phyloP scores from a whole-genome alignment of 306 rosid species.

The Begonia loranthoides region DNA sequence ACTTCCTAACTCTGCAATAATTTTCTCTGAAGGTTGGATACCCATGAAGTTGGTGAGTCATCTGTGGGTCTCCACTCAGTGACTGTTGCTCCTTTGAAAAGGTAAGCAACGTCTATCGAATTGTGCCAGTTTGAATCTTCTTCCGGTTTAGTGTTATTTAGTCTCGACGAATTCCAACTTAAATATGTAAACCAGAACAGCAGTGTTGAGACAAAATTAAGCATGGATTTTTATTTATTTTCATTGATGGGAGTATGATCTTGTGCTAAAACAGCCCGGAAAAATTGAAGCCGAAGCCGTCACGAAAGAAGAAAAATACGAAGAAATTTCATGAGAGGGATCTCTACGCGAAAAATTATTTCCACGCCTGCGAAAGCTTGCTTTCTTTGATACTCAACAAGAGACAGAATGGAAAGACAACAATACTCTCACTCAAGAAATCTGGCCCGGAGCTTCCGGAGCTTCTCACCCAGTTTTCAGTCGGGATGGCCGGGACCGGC shows the following conservation, averaged over 20 bases:
- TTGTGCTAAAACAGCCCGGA: constrained; percentile 41
- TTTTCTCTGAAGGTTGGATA: constrained; percentile 32
- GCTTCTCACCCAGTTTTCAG: constrained; percentile 60
- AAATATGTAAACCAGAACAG: too few relatives aligned
- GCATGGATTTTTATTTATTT: too few relatives aligned
- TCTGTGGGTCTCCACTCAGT: constrained; percentile 29
- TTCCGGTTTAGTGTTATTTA: too few relatives aligned
- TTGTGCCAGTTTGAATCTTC: constrained; percentile 2
- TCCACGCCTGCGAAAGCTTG: constrained; percentile 74
- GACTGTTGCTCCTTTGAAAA: constrained; percentile 49
- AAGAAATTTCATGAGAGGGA: constrained; percentile 55
- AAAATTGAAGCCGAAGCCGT: constrained; percentile 46
- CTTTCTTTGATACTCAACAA: constrained; percentile 49
- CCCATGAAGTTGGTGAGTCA: constrained; percentile 27
- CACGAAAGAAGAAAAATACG: constrained; percentile 30
- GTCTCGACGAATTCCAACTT: too few relatives aligned
- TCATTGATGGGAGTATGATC: too few relatives aligned
- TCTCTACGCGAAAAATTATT: constrained; percentile 50
- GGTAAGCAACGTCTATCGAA: constrained; percentile 26
- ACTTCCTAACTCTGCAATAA: constrained; percentile 14
- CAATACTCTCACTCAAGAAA: constrained; percentile 45
- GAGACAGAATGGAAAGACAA: constrained; percentile 26
- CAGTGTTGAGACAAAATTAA: too few relatives aligned
- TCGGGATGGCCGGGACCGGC: constrained; percentile 76
- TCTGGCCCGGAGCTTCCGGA: constrained; percentile 70